phyloP scores from a whole-genome alignment of 768 basidiomycete genomes.

The Leucosporidium yakuticum region DNA sequence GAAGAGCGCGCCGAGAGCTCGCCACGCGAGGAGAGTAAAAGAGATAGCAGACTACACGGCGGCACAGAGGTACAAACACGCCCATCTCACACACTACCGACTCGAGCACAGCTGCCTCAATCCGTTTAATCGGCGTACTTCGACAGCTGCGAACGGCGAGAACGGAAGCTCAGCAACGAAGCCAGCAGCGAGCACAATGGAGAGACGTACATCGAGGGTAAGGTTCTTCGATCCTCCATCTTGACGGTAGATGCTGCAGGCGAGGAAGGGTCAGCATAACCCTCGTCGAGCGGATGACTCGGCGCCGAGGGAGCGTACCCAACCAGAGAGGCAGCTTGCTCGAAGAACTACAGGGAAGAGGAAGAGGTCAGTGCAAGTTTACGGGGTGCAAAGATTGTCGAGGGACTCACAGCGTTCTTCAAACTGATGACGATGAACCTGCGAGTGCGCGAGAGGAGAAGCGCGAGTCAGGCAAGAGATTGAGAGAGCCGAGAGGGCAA shows the following conservation, averaged over 20 bases:
- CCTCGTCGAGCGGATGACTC: not conserved
- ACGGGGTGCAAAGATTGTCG: constrained; percentile 83
- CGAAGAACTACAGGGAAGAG: constrained; percentile 3
- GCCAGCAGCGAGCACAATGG: not conserved
- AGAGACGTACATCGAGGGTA: constrained; percentile 73
- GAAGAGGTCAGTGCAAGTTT: no score
- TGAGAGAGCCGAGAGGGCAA: not conserved
- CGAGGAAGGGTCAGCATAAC: not conserved
- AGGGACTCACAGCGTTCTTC: constrained; percentile 64
- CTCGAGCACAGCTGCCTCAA: no score
- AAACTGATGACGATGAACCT: constrained; percentile 90
- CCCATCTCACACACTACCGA: no score
- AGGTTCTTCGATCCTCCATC: constrained; percentile 53
- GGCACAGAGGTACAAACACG: no score
- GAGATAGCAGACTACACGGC: no score
- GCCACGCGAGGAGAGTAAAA: no score
- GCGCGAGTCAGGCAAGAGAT: not conserved
- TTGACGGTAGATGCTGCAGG: constrained; percentile 33
- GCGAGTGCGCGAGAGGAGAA: not conserved
- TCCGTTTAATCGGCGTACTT: no score
- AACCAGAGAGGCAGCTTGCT: not conserved
- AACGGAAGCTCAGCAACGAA: not conserved
- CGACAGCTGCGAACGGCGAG: not conserved
- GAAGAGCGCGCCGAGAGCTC: no score
- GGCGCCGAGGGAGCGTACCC: not conserved